Conservation (phyloP, 345 rosid species). For the Citrus unshiu region DNA sequence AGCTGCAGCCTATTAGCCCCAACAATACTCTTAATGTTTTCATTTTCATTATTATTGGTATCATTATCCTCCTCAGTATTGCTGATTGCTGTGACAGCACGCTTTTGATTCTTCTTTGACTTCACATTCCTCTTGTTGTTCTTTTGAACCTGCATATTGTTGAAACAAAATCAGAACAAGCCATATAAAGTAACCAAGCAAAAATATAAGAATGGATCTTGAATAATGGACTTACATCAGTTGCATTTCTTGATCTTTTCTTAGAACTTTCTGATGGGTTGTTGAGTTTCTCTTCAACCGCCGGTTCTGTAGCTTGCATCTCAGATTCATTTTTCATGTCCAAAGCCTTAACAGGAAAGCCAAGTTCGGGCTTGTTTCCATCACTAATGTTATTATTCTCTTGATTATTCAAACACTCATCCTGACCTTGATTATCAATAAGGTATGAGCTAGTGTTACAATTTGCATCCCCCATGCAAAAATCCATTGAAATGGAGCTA, state of each 20-base stretch:
- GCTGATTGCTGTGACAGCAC: slow-evolving; percentile 1
- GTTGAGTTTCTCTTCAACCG: slow-evolving; percentile 27
- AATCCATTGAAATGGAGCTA: slow-evolving; percentile 35
- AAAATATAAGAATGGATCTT: too few relatives aligned
- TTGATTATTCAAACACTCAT: slow-evolving; percentile 27
- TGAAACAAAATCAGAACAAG: slow-evolving; percentile 7
- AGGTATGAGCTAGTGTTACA: slow-evolving; percentile 37
- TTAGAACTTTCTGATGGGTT: slow-evolving; percentile 32
- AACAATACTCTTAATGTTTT: neutral
- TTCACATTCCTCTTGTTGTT: slow-evolving; percentile 37
- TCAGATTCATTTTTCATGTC: slow-evolving; percentile 22
- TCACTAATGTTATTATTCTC: slow-evolving; percentile 25
- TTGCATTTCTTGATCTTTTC: slow-evolving; percentile 48
- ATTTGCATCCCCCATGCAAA: slow-evolving; percentile 33
- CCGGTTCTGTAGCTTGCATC: slow-evolving; percentile 24
- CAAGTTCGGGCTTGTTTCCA: slow-evolving; percentile 22
- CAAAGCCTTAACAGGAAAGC: slow-evolving; percentile 16
- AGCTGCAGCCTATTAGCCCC: slow-evolving; percentile 20
- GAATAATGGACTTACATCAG: slow-evolving; percentile 45
- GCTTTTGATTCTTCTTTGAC: slow-evolving; percentile 35
- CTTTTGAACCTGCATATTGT: slow-evolving; percentile 33
- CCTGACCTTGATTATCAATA: slow-evolving; percentile 27
- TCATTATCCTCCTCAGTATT: slow-evolving; percentile 36
- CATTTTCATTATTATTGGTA: neutral
- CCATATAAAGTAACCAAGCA: neutral